Base-by-base conservation (phyloP, 306 rosid genomes). In the Luffa acutangula region DNA sequence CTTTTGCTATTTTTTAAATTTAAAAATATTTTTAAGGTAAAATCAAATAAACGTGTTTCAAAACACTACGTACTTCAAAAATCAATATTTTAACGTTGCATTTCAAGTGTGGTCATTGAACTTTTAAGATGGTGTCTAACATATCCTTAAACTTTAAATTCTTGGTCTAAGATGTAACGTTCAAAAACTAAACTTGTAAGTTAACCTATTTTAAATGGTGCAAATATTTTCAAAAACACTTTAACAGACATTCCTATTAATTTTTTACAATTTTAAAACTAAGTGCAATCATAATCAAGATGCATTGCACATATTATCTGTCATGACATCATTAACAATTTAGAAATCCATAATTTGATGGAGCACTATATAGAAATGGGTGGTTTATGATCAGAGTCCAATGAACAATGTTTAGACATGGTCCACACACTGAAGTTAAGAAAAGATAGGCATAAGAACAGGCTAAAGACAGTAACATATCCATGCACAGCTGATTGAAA, bases 401-500 rank as follows among this genome's bases (percentile, higher is more conserved):
- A 53, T 51, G 48, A 52, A 51, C 63, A 52, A 75, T 36, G 48
- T 75, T 15, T 31, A 33, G 31, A 36, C 4, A 37, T 36, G 52
- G 69, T 56, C 80, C 69, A 57, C 39, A 76, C 39, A 76, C 20
- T 6, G 69, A 76, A 58, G 63, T 52, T 11, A 42, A n/a, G 80
- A 57, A 76, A 56, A 57, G 69, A 57, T 56, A 39, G 66, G 39
- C 41, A 57, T 42, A 41, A 76, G n/a, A 76, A 76, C 14, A 76
- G 7, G 57, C 11, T 12, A 34, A 48, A 75, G 78, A 75, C 11
- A 36, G 63, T 33, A 51, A 74, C 62, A 34, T 66, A 81, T 79
- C 80, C 90, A 85, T 67, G 84, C 80, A 78, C 33, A 62, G 45
- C 43, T n/a, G 14, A 53, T 42, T 69, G 49, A 66, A 9, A 2